A percentile compares a stretch with the other conserved stretches of the same genome.
Conservation (phyloP, 495 filamentous ascomycete species). For the Penicillium cosmopolitanum region DNA sequence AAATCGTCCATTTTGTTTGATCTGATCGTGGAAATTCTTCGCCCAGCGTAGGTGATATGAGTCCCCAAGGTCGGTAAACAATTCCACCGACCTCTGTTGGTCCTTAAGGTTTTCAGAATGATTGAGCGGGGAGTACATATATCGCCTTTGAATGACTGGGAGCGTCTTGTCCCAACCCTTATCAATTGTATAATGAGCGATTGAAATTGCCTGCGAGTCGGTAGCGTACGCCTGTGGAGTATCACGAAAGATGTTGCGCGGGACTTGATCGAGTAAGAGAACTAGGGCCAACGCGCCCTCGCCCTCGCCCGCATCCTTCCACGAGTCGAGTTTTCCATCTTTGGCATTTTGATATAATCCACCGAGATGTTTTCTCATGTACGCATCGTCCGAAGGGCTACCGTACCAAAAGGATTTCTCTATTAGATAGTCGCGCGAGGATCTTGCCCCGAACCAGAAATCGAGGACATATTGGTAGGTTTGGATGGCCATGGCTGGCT, state of each 20-base stretch:
- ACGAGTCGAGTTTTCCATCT: slow-evolving; percentile 17
- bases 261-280: slow-evolving; percentile 40
- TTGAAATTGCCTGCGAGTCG: slow-evolving; percentile 34
- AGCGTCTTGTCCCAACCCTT: slow-evolving; percentile 34
- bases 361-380: slow-evolving; percentile 20
- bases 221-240: slow-evolving; percentile 32
- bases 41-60: slow-evolving; percentile 24
- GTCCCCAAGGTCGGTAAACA: slow-evolving; percentile 30
- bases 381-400: slow-evolving; percentile 23
- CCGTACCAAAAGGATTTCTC: slow-evolving; percentile 33
- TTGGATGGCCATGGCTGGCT: too few relatives aligned
- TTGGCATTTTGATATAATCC: slow-evolving; percentile 17
- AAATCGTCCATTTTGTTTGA: slow-evolving; percentile 23
- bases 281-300: slow-evolving; percentile 36
- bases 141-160: slow-evolving; percentile 26
- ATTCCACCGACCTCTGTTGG: slow-evolving; percentile 31
- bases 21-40: slow-evolving; percentile 21
- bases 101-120: slow-evolving; percentile 37
- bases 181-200: slow-evolving; percentile 30
- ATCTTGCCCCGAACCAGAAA: slow-evolving; percentile 29
- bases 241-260: slow-evolving; percentile 38
- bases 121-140: slow-evolving; percentile 42
- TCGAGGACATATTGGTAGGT: slow-evolving; percentile 21
- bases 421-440: slow-evolving; percentile 20
- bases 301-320: slow-evolving; percentile 15